Evolutionary conservation across 1,139 yeast genomes (phyloP), one percentile per base, ranked within the genome.

Genomic region (Blastobotrys raffinosifermentans): DNA sequence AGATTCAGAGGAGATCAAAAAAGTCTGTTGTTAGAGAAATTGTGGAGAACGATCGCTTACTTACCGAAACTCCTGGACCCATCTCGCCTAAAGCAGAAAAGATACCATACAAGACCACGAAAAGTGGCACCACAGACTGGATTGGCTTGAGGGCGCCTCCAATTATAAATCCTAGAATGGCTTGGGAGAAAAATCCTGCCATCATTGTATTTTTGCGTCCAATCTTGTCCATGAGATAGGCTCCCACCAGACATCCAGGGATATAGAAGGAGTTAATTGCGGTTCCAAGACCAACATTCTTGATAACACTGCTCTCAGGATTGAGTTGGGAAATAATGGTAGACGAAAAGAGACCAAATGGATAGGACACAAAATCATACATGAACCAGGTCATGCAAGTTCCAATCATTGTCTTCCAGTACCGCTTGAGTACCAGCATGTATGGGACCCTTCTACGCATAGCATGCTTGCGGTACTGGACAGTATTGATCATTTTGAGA

Each of bases 51-150:
- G n/a, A n/a, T n/a, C n/a, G n/a, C n/a, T n/a, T n/a, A n/a, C n/a
- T n/a, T n/a, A n/a, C n/a, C n/a, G 83, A 83, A 61, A 86, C 84
- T 64, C 96, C 96, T 9, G 94, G 89, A 16, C 95, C 94, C 60
- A 87, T 81, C 61, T 87, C 96, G 50, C 96, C 96, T 34, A 85
- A 68, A 4, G 94, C 70, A 54, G 76, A 66, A 59, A 86, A 86
- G 45, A 87, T 75, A 64, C 96, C 96, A 56, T 80, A 87, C 15
- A 82, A 79, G 27, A 85, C 89, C 34, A 78, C 79, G 54, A 87
- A 85, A 0, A 77, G 87, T 21, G 75, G 95, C 53, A 85, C 66
- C 49, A 80, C 74, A 29, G 70, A 56, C 45, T 68, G 67, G 49
- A 87, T 69, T 14, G 57, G 55, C 29, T 68, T 63, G 55, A 81